phyloP scores from a whole-genome alignment of 345 rosid species.

The Gossypium australe region DNA sequence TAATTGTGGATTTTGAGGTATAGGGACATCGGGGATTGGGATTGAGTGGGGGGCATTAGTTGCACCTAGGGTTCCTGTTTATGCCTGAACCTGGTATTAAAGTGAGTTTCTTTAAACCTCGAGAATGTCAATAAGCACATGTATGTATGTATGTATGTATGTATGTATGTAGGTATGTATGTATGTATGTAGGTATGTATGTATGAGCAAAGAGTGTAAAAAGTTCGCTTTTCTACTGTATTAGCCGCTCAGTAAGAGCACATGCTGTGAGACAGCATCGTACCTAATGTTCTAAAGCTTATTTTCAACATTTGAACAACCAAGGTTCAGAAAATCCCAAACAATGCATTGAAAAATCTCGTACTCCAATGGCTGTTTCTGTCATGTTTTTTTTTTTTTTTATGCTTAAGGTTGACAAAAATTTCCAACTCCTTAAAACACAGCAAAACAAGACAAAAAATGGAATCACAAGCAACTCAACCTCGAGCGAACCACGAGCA shows the following conservation, averaged over 20 bases:
- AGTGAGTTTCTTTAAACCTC: too few relatives aligned
- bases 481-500: background rate
- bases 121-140: too few relatives aligned
- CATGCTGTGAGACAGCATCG: background rate
- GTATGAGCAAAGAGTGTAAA: too few relatives aligned
- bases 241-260: background rate
- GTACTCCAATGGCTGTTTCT: background rate
- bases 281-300: background rate
- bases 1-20: too few relatives aligned
- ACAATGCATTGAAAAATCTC: background rate
- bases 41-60: too few relatives aligned
- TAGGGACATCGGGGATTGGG: too few relatives aligned
- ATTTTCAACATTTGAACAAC: background rate
- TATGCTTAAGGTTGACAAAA: background rate
- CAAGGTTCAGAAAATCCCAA: background rate
- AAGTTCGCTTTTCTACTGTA: background rate
- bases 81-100: too few relatives aligned
- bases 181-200: too few relatives aligned
- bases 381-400: too few relatives aligned
- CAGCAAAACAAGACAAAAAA: background rate
- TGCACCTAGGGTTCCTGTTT: too few relatives aligned
- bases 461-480: background rate
- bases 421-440: background rate
- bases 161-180: too few relatives aligned
- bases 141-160: too few relatives aligned